phyloP scores from a whole-genome alignment of 2,329 filamentous ascomycete species.

The Claviceps purpurea region DNA sequence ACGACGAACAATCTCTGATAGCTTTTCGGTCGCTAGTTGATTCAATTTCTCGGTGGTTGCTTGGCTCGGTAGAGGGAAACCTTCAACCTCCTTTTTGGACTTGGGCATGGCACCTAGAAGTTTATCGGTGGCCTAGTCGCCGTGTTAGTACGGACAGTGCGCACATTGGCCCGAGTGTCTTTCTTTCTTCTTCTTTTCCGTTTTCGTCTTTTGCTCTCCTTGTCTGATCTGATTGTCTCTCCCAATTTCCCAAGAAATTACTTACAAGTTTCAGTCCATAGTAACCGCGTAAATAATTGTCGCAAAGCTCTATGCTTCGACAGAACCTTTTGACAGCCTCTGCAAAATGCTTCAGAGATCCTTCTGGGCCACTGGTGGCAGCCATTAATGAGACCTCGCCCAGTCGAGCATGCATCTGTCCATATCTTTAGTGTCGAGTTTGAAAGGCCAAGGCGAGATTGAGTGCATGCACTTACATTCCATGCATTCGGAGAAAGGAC shows the following conservation, averaged over 20 bases:
- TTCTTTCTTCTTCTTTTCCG: not conserved
- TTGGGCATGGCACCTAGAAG: conserved; percentile 32
- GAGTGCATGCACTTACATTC: conserved; percentile 52
- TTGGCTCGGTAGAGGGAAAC: conserved; percentile 39
- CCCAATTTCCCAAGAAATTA: not conserved
- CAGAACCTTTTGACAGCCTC: conserved; percentile 77
- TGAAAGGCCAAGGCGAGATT: not conserved
- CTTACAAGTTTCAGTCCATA: conserved; percentile 76
- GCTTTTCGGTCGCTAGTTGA: conserved; percentile 57
- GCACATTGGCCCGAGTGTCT: not conserved
- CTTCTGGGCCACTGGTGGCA: conserved; percentile 30
- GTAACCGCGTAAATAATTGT: conserved; percentile 82
- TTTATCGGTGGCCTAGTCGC: conserved; percentile 32
- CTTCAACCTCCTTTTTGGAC: conserved; percentile 34
- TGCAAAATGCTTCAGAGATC: conserved; percentile 41
- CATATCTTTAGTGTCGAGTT: conserved; percentile 8
- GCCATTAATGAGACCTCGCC: conserved; percentile 74
- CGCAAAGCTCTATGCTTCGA: conserved; percentile 83
- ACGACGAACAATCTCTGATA: conserved; percentile 62
- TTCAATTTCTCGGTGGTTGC: conserved; percentile 54
- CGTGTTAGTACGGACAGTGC: conserved; percentile 1
- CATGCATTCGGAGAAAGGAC: conserved; percentile 82
- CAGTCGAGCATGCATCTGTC: conserved; percentile 71
- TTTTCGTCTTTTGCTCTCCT: not conserved
- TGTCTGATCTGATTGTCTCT: not conserved